These are phyloP conservation scores for Pseudozyma sp. DNA, from an alignment of 1,284 basidiomycete species.

Conservation along the genomic window DNA sequence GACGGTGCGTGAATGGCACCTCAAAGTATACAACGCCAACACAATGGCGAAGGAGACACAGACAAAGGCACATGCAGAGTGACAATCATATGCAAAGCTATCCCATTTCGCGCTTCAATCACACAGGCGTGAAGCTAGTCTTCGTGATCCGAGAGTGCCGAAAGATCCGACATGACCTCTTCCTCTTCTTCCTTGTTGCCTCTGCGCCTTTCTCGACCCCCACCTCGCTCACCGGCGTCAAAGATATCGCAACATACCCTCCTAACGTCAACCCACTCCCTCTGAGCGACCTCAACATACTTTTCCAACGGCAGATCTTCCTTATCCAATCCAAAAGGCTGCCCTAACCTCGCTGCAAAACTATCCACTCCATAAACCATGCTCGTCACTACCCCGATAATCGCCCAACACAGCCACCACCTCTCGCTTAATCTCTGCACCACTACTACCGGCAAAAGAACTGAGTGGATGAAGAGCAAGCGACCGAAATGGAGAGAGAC, in stretches of 20 bases:
- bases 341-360: slow-evolving; percentile 39
- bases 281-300: slow-evolving; percentile 29
- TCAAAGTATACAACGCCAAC: neutral
- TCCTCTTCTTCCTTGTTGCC: neutral
- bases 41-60: neutral
- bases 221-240: too few species aligned
- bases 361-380: slow-evolving; percentile 52
- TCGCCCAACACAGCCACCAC: slow-evolving; percentile 20
- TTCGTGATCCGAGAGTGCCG: neutral
- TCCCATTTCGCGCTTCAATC: too few species aligned
- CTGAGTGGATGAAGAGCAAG: slow-evolving; percentile 32
- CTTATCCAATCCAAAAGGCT: slow-evolving; percentile 43
- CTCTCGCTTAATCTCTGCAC: slow-evolving; percentile 22
- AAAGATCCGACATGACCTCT: neutral
- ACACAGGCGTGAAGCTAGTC: too few species aligned
- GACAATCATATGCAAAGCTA: too few species aligned
- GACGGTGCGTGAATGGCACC: slow-evolving; percentile 6
- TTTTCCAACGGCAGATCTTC: slow-evolving; percentile 46
- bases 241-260: neutral
- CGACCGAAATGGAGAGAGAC: slow-evolving; percentile 38
- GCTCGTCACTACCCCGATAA: slow-evolving; percentile 26
- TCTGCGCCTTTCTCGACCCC: too few species aligned
- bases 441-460: slow-evolving; percentile 36
- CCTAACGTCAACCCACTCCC: slow-evolving; percentile 33
- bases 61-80: neutral